phyloP scores from a whole-genome alignment of 2,329 filamentous ascomycete species.

The Dendrostoma leiphaemia region DNA sequence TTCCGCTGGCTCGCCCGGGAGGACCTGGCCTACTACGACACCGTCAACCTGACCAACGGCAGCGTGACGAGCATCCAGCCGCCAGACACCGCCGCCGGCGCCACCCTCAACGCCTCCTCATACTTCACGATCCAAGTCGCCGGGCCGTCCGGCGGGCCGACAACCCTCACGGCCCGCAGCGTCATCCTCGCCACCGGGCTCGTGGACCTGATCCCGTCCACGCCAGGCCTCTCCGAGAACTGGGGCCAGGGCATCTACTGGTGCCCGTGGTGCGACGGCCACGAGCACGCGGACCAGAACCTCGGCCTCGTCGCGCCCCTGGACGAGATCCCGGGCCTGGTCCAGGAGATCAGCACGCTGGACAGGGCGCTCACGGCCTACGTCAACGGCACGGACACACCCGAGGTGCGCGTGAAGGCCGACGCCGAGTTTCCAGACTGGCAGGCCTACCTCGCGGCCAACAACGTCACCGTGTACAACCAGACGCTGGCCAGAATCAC shows the following conservation, averaged over 20 bases:
- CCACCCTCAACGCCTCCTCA: slow-evolving; percentile 40
- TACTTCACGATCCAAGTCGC: slow-evolving; percentile 41
- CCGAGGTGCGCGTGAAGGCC: slow-evolving; percentile 36
- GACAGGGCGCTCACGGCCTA: slow-evolving; percentile 56
- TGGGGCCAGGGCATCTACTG: slow-evolving; percentile 62
- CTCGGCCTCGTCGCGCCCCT: slow-evolving; percentile 52
- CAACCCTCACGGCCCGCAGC: slow-evolving; percentile 46
- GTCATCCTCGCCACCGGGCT: slow-evolving; percentile 58
- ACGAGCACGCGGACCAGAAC: slow-evolving; percentile 58
- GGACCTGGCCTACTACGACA: slow-evolving; percentile 51
- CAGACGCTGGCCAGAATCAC: slow-evolving; percentile 48
- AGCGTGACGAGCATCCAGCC: slow-evolving; percentile 20
- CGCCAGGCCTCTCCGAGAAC: slow-evolving; percentile 52
- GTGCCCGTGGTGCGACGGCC: slow-evolving; percentile 65
- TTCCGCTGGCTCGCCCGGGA: slow-evolving; percentile 53
- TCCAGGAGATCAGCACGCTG: slow-evolving; percentile 52
- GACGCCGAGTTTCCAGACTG: slow-evolving; percentile 43
- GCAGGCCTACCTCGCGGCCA: slow-evolving; percentile 45
- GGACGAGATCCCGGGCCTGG: slow-evolving; percentile 39
- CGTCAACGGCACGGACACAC: slow-evolving; percentile 57
- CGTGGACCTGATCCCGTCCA: slow-evolving; percentile 51
- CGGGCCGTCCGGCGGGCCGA: slow-evolving; percentile 23
- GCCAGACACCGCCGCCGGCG: slow-evolving; percentile 21
- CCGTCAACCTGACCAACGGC: slow-evolving; percentile 42
- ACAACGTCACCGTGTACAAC: slow-evolving; percentile 55